phyloP scores from a whole-genome alignment of 257 asterid genomes.

The Haberlea rhodopensis region DNA sequence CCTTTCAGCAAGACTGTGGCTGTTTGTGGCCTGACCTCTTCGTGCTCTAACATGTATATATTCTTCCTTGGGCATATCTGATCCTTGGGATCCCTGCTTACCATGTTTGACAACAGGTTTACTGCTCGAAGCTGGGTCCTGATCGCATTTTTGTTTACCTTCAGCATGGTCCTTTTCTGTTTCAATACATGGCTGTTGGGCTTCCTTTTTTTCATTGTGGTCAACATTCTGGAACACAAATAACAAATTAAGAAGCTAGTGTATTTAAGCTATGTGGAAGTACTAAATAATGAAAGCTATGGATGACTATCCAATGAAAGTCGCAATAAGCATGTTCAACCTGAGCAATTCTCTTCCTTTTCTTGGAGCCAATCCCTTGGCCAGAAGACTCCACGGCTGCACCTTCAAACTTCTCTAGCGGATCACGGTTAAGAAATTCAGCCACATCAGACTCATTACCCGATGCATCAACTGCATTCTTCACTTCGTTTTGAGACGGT shows the following conservation, averaged over 20 bases:
- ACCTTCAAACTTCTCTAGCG: slow-evolving; percentile 50
- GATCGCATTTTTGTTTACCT: slow-evolving; percentile 49
- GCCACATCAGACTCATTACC: slow-evolving; percentile 63
- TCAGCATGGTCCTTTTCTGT: slow-evolving; percentile 37
- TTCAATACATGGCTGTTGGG: slow-evolving; percentile 37
- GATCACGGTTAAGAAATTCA: slow-evolving; percentile 63
- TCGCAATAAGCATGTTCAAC: slow-evolving; percentile 30
- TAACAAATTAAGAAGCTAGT: not conserved
- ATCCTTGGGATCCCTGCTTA: slow-evolving; percentile 70
- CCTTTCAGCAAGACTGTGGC: slow-evolving; percentile 99
- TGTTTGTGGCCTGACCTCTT: slow-evolving; percentile 96
- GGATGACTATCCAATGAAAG: not conserved
- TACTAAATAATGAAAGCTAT: slow-evolving; percentile 1
- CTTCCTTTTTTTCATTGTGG: slow-evolving; percentile 41
- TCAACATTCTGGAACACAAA: slow-evolving; percentile 42
- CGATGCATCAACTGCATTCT: slow-evolving; percentile 38
- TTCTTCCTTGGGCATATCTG: slow-evolving; percentile 77
- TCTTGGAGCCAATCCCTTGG: slow-evolving; percentile 54
- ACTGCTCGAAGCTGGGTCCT: slow-evolving; percentile 35
- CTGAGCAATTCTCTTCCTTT: slow-evolving; percentile 76
- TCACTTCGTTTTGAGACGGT: slow-evolving; percentile 45
- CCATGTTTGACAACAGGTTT: slow-evolving; percentile 58
- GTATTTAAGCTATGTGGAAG: not conserved
- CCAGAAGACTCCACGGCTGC: slow-evolving; percentile 40
- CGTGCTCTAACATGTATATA: slow-evolving; percentile 84